These are phyloP conservation scores for Mrakia hoshinonis DNA, from an alignment of 768 basidiomycete genomes.

Conservation along the genomic window DNA sequence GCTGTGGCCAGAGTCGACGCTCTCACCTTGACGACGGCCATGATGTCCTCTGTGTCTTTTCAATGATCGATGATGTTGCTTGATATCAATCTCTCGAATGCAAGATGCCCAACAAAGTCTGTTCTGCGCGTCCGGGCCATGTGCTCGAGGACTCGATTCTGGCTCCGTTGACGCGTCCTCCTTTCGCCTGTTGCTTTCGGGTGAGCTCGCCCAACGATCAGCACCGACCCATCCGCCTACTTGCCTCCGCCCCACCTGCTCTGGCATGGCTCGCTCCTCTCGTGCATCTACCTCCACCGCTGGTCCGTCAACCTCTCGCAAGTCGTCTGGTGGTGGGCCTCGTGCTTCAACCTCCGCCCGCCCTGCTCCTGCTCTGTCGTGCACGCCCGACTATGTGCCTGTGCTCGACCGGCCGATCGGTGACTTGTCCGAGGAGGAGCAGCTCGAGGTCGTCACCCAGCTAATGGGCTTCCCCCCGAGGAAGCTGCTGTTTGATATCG, in stretches of 20 bases:
- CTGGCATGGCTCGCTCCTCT: background rate
- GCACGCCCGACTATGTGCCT: background rate
- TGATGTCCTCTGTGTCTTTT: too few relatives aligned
- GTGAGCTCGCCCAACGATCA: background rate
- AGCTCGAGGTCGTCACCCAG: conserved; percentile 28
- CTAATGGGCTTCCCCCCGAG: conserved; percentile 25
- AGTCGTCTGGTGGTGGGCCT: background rate
- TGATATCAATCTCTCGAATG: background rate
- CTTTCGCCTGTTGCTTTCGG: background rate
- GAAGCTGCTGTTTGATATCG: conserved; percentile 27
- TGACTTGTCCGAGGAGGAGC: conserved; percentile 17
- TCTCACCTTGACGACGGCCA: too few relatives aligned
- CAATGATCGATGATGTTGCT: background rate
- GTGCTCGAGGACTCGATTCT: too few relatives aligned
- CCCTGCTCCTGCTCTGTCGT: background rate
- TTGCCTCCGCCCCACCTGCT: background rate
- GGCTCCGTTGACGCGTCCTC: too few relatives aligned
- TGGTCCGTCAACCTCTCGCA: background rate
- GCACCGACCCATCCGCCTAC: background rate
- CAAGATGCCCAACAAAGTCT: too few relatives aligned
- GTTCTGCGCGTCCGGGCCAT: too few relatives aligned
- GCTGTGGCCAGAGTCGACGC: too few relatives aligned
- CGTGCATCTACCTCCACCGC: background rate
- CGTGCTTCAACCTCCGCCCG: background rate
- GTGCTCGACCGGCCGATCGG: conserved; percentile 6